phyloP scores from a whole-genome alignment of 495 filamentous ascomycete genomes.

The Penicillium steckii region DNA sequence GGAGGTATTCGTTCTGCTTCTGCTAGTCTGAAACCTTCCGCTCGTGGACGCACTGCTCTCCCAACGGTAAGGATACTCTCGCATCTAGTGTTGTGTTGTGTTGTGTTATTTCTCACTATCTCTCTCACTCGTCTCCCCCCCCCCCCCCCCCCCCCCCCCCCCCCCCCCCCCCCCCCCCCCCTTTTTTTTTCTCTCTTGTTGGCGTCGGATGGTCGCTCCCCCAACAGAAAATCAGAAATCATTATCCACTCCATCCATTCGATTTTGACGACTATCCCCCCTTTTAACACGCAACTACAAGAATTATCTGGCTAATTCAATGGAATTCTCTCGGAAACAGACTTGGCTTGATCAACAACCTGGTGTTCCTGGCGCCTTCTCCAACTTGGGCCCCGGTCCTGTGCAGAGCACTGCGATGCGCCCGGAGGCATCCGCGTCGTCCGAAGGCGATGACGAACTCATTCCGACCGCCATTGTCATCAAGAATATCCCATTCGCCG shows the following conservation, averaged over 20 bases:
- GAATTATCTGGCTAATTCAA: background rate
- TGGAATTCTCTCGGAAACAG: constrained; percentile 28
- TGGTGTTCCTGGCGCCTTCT: constrained; percentile 51
- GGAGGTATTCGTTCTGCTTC: constrained; percentile 54
- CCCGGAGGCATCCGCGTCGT: constrained; percentile 45
- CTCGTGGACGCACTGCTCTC: constrained; percentile 54
- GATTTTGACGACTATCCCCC: background rate
- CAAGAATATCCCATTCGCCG: constrained; percentile 98
- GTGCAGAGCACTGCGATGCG: constrained; percentile 54
- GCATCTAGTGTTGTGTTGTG: constrained; percentile 15
- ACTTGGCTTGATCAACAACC: constrained; percentile 62
- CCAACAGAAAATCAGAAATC: background rate
- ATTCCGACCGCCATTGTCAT: constrained; percentile 99
- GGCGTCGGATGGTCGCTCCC: background rate
- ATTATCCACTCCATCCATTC: constrained; percentile 5
- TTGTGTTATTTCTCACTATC: background rate
- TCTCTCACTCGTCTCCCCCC: background rate
- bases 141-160: background rate
- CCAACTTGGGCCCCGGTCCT: constrained; percentile 51
- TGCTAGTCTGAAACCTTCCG: constrained; percentile 54
- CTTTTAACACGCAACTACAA: background rate
- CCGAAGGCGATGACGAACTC: constrained; percentile 73
- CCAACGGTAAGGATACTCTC: constrained; percentile 48
- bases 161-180: background rate
- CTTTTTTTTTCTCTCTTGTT: background rate